Evolutionary conservation across 2,329 filamentous ascomycete genomes (phyloP), one percentile per base, ranked within the genome.

Genomic region (Eutypella sp.): DNA sequence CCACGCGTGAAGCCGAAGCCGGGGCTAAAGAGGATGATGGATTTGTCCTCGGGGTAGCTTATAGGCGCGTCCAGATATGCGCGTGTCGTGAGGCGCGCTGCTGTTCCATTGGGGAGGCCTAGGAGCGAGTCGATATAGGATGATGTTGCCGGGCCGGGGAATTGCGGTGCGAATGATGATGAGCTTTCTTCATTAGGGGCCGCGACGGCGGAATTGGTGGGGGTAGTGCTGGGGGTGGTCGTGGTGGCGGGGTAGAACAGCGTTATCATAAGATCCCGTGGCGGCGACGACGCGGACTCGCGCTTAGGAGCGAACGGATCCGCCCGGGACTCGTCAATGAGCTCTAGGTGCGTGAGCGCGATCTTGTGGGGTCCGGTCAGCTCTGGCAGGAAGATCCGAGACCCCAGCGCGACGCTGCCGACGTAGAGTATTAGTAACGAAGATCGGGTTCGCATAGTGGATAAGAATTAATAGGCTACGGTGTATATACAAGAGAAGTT

Each of bases 1-100:
- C 72, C 54, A 1, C 74, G 62, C 0, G 69, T 68, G 5, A 66
- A 66, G 3, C 68, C 69, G 24, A 68, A 61, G 3, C 72, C 75
- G 1, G 74, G 68, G 0, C 70, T 72, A 37, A 79, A 67, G 8
- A 77, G 44, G 25, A 75, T 55, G 29, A 33, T 15, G 29, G 25
- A 13, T 29, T 13, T 29, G 8, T 7, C 7, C 25, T 29, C 25
- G 25, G 25, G 25, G 7, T 13, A 15, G 29, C 11, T 33, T 11
- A 33, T 33, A 9, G 49, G 46, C 2, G 49, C 49, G 10, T 45
- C 36, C 3, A 41, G 44, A 34, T 44, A 48, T 11, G 51, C 48
- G 22, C 56, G 53, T 10, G 48, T 52, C 5, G 42, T 44, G 18
- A 57, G 33, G 9, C 19, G 7, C 11, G 41, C 44, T 10, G 55